Conservation (phyloP, 495 filamentous ascomycete species). For the Xylaria palmicola region DNA sequence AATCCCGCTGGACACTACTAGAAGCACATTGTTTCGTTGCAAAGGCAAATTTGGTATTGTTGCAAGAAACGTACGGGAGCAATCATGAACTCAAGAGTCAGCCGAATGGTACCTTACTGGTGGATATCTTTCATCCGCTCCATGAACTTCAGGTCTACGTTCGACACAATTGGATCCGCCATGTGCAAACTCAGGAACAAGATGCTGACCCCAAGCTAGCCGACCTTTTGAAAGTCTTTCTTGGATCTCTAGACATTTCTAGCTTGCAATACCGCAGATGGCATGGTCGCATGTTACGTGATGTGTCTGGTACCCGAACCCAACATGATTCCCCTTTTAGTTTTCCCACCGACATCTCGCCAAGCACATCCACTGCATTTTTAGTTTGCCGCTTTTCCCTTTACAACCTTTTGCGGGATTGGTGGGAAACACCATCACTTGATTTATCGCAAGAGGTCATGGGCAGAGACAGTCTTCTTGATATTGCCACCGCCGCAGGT, state of each 20-base stretch:
- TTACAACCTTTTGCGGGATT: constrained; percentile 26
- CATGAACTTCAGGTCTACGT: constrained; percentile 24
- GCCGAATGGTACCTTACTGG: background rate
- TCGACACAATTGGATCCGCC: constrained; percentile 27
- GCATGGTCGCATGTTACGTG: constrained; percentile 15
- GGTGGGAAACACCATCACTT: constrained; percentile 27
- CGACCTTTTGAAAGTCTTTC: constrained; percentile 28
- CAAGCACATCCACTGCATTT: constrained; percentile 13
- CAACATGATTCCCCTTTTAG: background rate
- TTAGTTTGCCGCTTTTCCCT: constrained; percentile 31
- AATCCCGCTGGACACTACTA: constrained; percentile 7
- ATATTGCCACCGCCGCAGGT: background rate
- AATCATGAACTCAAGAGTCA: background rate
- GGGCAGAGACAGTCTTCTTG: background rate
- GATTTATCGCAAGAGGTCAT: background rate
- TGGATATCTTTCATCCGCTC: background rate
- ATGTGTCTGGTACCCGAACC: background rate
- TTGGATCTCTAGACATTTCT: constrained; percentile 29
- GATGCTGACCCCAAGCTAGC: constrained; percentile 12
- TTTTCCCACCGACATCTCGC: background rate
- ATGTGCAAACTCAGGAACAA: constrained; percentile 23
- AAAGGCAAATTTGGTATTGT: constrained; percentile 11
- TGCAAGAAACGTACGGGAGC: constrained; percentile 3
- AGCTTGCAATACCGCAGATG: constrained; percentile 33
- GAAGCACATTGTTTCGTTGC: constrained; percentile 16